A percentile compares a stretch with the other conserved stretches of the same genome.
These are phyloP conservation scores for Eimeria mitis DNA, from an alignment of 169 alveolate species.

Conservation along the genomic window DNA sequence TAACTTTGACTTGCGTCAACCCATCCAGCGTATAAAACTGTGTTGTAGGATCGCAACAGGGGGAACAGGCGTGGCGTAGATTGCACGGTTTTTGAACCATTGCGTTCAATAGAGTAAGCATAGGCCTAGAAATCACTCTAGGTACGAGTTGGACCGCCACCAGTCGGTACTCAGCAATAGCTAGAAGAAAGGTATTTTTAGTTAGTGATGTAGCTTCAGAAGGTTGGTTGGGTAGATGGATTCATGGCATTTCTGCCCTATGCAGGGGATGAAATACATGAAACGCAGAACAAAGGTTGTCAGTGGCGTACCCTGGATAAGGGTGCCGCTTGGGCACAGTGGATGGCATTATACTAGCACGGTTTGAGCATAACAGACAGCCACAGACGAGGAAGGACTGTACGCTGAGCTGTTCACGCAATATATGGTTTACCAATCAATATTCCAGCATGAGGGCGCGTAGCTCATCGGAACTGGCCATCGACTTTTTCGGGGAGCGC, in stretches of 20 bases:
- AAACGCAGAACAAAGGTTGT: not conserved
- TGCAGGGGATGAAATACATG: not conserved
- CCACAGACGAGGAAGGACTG: not conserved
- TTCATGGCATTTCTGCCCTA: not conserved
- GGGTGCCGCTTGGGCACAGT: not conserved
- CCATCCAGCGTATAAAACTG: not conserved
- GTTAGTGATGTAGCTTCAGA: not conserved
- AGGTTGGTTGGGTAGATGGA: not conserved
- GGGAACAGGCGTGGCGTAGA: not conserved
- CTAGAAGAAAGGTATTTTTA: not conserved
- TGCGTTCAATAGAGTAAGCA: not conserved
- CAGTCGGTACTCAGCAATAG: not conserved
- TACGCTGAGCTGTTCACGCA: not conserved
- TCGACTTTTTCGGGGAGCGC: constrained; percentile 40
- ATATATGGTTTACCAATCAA: not conserved
- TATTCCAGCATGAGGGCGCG: not conserved
- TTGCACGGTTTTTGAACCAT: too few species aligned
- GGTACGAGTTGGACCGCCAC: not conserved
- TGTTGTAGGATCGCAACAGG: not conserved
- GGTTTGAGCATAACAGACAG: not conserved
- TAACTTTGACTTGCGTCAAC: not conserved
- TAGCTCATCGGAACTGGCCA: constrained; percentile 49
- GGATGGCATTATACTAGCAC: not conserved
- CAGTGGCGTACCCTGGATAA: not conserved
- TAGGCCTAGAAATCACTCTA: not conserved